Evolutionary conservation across 1,284 basidiomycete species (phyloP), one percentile per base, ranked within the genome.

Genomic region (Cutaneotrichosporon dermatis): DNA sequence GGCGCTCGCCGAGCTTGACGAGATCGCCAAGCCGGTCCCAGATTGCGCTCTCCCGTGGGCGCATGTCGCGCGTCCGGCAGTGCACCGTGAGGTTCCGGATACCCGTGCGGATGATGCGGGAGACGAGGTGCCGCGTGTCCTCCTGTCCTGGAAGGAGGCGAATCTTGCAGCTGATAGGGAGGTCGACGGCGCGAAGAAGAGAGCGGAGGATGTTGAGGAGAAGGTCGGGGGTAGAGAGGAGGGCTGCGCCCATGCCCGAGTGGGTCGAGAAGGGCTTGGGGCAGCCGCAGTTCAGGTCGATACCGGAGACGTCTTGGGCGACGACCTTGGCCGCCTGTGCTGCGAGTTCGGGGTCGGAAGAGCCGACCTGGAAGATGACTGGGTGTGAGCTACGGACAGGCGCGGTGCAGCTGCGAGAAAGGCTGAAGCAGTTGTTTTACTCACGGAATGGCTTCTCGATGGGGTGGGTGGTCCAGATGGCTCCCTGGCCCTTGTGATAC

Each of bases 191-290:
- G 40, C 74, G 78, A 36, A 93, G 82, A 39, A 97, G 81, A 1
- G 89, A 86, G 0, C 83, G 84, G 25, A 97, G 82, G 66, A 97
- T 96, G 16, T 86, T 82, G 74, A 94, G 94, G 10, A 99, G 83
- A 16, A 93, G 80, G 71, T 96, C 92, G 0, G 96, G 93, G 43
- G 89, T 94, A 6, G 88, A 87, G 51, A 99, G 85, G 12, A 99
- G 82, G 10, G 92, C 94, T 2, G 96, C 94, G 15, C 96, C 96
- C 94, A 99, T 98, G 0, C 96, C 95, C 0, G 88, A 81, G 69
- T 93, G 90, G 0, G 93, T 93, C 16, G 92, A 95, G 78, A 99
- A 99, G 1, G 92, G 89, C 71, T 97, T 96, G 0, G 93, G 93
- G 73, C 91, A 94, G 0, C 91, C 96, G 59, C 77, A 79, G 59